A percentile compares a stretch with the other conserved stretches of the same genome.
phyloP scores from a whole-genome alignment of 2,329 filamentous ascomycete genomes.

The Pseudogymnoascus pannorum region DNA sequence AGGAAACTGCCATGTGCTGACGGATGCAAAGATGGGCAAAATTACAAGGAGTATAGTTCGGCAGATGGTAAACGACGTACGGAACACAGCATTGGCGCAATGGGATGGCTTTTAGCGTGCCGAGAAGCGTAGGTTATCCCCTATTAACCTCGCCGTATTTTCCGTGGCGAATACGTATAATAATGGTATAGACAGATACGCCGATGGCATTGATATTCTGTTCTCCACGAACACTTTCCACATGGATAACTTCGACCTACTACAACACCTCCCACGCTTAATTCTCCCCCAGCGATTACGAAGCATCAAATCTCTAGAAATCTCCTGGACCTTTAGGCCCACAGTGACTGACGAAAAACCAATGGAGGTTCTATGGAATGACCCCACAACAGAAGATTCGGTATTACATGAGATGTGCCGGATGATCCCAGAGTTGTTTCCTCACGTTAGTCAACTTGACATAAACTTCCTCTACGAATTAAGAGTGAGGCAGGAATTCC shows the following conservation, averaged over 20 bases:
- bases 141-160: background rate
- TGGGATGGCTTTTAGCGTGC: slow-evolving; percentile 5
- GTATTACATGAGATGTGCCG: background rate
- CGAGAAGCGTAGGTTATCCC: background rate
- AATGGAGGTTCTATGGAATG: background rate
- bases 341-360: background rate
- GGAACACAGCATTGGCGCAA: background rate
- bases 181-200: background rate
- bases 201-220: background rate
- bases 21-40: background rate
- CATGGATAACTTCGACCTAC: background rate
- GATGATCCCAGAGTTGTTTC: background rate
- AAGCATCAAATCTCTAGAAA: background rate
- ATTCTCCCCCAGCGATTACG: background rate
- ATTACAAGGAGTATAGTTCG: background rate
- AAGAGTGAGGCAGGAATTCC: too few species aligned
- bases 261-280: background rate
- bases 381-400: background rate
- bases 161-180: background rate
- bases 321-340: background rate
- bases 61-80: background rate
- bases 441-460: background rate
- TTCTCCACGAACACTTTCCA: background rate
- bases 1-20: background rate
- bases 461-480: background rate